These are phyloP conservation scores for Mycena alexandri DNA, from an alignment of 768 basidiomycete species.

Conservation along the genomic window DNA sequence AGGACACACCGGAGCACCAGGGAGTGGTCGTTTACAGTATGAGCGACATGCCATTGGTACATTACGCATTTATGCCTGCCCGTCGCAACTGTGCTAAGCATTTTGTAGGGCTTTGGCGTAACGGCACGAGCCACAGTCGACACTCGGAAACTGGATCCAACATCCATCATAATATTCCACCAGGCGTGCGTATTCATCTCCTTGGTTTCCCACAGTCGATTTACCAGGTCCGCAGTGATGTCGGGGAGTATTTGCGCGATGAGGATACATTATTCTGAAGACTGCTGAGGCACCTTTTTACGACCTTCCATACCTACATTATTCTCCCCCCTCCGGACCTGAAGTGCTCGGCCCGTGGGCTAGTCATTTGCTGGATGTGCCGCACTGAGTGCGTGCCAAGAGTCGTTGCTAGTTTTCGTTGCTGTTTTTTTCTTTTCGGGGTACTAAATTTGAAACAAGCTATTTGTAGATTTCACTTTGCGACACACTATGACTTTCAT, in stretches of 20 bases:
- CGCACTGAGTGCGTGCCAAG: constrained; percentile 3
- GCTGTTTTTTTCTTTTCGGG: too few species aligned
- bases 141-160: constrained; percentile 97
- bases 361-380: constrained; percentile 26
- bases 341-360: constrained; percentile 58
- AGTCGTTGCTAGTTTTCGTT: constrained; percentile 16
- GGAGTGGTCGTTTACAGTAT: constrained; percentile 97
- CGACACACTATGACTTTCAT: not conserved
- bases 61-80: constrained; percentile 39
- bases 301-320: constrained; percentile 11
- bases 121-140: constrained; percentile 96
- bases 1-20: constrained; percentile 98
- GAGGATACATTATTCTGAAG: constrained; percentile 91
- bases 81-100: constrained; percentile 19
- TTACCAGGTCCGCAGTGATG: constrained; percentile 70
- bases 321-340: constrained; percentile 47
- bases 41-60: constrained; percentile 92
- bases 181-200: constrained; percentile 78
- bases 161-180: constrained; percentile 97
- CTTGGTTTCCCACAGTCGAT: constrained; percentile 19
- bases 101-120: constrained; percentile 93
- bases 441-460: too few species aligned
- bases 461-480: not conserved
- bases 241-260: constrained; percentile 97
- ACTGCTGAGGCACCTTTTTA: constrained; percentile 33